Base-by-base conservation (phyloP, 257 asterid species). In the Solanum pimpinellifolium region DNA sequence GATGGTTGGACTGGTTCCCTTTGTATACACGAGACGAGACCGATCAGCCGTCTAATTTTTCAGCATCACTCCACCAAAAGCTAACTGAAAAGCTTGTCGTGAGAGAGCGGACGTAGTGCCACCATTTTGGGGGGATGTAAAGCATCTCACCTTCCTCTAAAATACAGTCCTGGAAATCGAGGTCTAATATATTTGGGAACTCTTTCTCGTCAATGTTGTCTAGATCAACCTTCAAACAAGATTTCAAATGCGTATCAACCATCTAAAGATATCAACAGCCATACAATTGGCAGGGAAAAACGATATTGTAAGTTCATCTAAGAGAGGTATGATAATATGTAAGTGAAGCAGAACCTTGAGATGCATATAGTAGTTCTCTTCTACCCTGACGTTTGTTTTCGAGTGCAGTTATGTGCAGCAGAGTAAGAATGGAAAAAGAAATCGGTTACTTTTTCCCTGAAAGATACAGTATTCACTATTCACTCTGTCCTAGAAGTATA, bases 81-180 rank as follows among this genome's bases (percentile, higher is more conserved):
- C 99, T 97, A 87, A 97, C 99, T 1, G 99, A 97, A 90, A 97
- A 96, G 90, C 99, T 97, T 37, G 94, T 87, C 13, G 98, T 95
- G 56, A 97, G 98, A 72, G 99, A 97, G 42, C 98, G 93, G 75
- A 97, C 98, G 56, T 97, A 97, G 90, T 97, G 99, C 99, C 99
- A 97, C 98, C 99, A 97, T 88, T 93, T 97, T 13, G 99, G 99
- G 90, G 99, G 99, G 70, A 97, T 96, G 90, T 97, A 97, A 21
- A 97, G 94, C 99, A 97, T 96, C 90, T 97, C 98, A 47, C 99
- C 99, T 94, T 97, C 99, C 91, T 96, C 98, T 73, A 97, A 90
- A 87, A 96, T 89, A 96, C 99, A 97, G 88, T 97, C 99, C 84
- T 92, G 49, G 85, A 96, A 97, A 20, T 93, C 98, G 91, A 96